Conservation (phyloP, 2,329 filamentous ascomycete species). For the Stylonectria norvegica region DNA sequence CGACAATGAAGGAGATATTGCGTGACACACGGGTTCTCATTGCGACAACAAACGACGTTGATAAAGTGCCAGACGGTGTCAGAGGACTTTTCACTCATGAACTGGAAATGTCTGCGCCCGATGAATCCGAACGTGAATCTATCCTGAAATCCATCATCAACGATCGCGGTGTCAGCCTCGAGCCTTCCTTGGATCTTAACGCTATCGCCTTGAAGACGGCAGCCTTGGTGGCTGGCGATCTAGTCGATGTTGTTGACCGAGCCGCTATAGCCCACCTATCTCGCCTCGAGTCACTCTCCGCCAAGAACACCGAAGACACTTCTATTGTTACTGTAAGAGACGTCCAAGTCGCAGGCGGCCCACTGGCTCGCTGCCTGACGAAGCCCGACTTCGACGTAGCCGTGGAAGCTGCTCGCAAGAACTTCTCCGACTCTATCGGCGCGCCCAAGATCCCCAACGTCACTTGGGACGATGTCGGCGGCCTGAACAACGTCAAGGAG, state of each 20-base stretch:
- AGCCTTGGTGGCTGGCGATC: slow-evolving; percentile 87
- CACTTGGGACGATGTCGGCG: slow-evolving; percentile 92
- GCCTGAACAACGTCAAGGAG: slow-evolving; percentile 89
- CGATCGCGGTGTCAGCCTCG: slow-evolving; percentile 71
- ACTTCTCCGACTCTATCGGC: slow-evolving; percentile 95
- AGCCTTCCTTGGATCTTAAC: slow-evolving; percentile 77
- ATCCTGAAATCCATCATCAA: slow-evolving; percentile 78
- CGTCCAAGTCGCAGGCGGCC: slow-evolving; percentile 82
- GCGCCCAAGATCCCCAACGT: slow-evolving; percentile 98
- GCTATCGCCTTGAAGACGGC: slow-evolving; percentile 92
- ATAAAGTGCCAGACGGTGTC: slow-evolving; percentile 88
- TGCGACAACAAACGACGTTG: slow-evolving; percentile 91
- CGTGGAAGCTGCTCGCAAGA: slow-evolving; percentile 92
- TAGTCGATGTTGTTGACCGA: slow-evolving; percentile 91
- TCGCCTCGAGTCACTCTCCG: slow-evolving; percentile 71
- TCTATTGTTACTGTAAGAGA: slow-evolving; percentile 66
- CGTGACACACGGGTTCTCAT: slow-evolving; percentile 78
- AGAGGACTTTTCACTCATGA: slow-evolving; percentile 93
- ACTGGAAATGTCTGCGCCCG: slow-evolving; percentile 86
- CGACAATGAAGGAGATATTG: slow-evolving; percentile 79
- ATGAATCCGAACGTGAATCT: slow-evolving; percentile 86
- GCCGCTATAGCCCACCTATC: slow-evolving; percentile 73
- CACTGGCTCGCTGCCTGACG: slow-evolving; percentile 72
- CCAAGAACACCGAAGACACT: slow-evolving; percentile 36
- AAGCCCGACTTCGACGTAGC: slow-evolving; percentile 86